Base-by-base conservation (phyloP, 805 yeast genomes). In the Candida hungchunana region DNA sequence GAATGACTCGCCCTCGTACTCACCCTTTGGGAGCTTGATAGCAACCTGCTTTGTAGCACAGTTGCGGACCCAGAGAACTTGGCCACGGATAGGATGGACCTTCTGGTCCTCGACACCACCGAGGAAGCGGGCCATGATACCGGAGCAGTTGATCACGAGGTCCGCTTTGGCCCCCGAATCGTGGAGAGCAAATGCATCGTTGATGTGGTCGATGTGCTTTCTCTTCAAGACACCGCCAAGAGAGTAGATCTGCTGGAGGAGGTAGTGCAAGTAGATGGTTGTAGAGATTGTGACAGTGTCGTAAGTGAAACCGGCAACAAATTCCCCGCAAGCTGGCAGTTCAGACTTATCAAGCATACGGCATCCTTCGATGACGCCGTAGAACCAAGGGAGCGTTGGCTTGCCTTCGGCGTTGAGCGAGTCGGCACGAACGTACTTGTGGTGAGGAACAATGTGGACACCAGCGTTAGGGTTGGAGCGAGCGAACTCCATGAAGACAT, bases 271-370 rank as follows among this genome's bases (percentile, higher is more conserved):
- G 50, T 82, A 82, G 18, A 69, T 63, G 2, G 75, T 69, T 4
- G 79, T 75, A 3, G 83, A 67, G 25, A 82, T 68, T 13, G 81
- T 76, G 27, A 79, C 69, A 0, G 83, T 71, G 26, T 69, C 70
- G 48, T 59, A 79, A 31, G 60, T 58, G 42, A 50, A 64, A 1
- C 84, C 86, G 1, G 64, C 66, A 15, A 69, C 46, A 16, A 48
- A 35, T 17, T 42, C 36, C 14, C 41, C 46, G n/a, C 31, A 24
- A 7, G 26, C 18, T 15, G 55, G 53, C 5, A 40, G 43, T 26
- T 73, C 75, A 2, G 48, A 38, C 2, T 42, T 36, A 0, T 53
- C 48, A 1, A 76, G 33, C 2, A 53, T 46, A 29, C 58, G 46
- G 43, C 64, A 69, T 12, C 66, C 68, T 18, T 64, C 55, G 12